phyloP scores from a whole-genome alignment of 139 green algal species.

The Tetradesmus lagerheimii region DNA sequence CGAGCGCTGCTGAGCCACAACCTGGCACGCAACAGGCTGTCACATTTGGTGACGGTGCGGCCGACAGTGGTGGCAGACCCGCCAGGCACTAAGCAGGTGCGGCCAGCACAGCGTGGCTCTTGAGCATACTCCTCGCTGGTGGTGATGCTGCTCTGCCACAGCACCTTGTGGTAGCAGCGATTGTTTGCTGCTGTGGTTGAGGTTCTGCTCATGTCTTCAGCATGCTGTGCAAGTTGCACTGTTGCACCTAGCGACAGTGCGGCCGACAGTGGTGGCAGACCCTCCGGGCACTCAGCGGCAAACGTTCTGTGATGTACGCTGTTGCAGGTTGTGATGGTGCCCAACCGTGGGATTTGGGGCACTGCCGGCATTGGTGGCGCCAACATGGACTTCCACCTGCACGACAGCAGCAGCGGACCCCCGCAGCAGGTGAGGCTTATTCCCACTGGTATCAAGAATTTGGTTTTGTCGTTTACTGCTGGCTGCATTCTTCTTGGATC shows the following conservation, averaged over 20 bases:
- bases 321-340: slow-evolving; percentile 46
- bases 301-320: too few relatives aligned
- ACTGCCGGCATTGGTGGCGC: slow-evolving; percentile 75
- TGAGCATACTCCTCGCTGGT: neutral
- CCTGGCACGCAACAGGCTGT: slow-evolving; percentile 54
- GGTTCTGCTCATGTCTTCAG: too few relatives aligned
- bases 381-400: slow-evolving; percentile 75
- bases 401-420: slow-evolving; percentile 40
- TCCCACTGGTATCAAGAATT: too few relatives aligned
- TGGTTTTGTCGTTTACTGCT: too few relatives aligned
- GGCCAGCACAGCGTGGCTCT: neutral
- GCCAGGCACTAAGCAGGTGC: slow-evolving; percentile 15
- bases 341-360: slow-evolving; percentile 75
- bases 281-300: slow-evolving; percentile 4
- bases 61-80: slow-evolving; percentile 35
- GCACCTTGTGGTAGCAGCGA: too few relatives aligned
- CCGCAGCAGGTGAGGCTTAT: neutral
- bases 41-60: slow-evolving; percentile 6
- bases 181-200: neutral
- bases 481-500: too few relatives aligned
- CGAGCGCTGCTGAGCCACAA: slow-evolving; percentile 73
- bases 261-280: slow-evolving; percentile 28
- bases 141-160: neutral
- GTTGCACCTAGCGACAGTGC: slow-evolving; percentile 3
- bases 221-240: neutral